These are phyloP conservation scores for Boletus fagicola DNA, from an alignment of 768 basidiomycete species.

Conservation along the genomic window DNA sequence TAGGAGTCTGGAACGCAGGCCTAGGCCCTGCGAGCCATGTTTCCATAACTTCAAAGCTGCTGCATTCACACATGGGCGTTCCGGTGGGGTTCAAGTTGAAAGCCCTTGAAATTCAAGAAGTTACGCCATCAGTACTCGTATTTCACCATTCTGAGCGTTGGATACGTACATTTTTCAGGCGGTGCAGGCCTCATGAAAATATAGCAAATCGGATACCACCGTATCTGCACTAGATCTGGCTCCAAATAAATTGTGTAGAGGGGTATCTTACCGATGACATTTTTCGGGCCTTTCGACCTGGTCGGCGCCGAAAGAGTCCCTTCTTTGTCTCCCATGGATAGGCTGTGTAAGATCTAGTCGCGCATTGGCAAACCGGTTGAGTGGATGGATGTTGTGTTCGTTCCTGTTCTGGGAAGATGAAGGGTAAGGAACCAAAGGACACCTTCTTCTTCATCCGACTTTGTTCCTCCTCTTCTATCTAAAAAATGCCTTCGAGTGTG, in stretches of 20 bases:
- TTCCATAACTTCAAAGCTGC: background rate
- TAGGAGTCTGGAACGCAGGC: background rate
- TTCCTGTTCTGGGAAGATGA: constrained; percentile 11
- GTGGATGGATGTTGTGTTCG: background rate
- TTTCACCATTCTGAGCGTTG: background rate
- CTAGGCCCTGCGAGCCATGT: background rate
- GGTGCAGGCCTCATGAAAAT: background rate
- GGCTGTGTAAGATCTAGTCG: background rate
- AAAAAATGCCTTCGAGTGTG: background rate
- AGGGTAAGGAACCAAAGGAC: background rate
- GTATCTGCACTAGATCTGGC: background rate
- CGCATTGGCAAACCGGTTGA: background rate
- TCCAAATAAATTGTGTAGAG: background rate
- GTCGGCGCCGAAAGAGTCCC: background rate
- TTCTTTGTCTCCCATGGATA: background rate
- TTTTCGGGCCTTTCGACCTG: background rate
- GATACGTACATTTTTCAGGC: background rate
- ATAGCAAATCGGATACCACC: background rate
- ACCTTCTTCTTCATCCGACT: background rate
- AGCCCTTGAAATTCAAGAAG: too few relatives aligned
- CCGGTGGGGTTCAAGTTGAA: background rate
- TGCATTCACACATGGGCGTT: background rate
- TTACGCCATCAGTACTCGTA: background rate
- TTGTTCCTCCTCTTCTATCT: background rate
- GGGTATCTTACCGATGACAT: background rate